phyloP scores from a whole-genome alignment of 371 early-diverging fungal species.

The Syncephalis plumigaleata region DNA sequence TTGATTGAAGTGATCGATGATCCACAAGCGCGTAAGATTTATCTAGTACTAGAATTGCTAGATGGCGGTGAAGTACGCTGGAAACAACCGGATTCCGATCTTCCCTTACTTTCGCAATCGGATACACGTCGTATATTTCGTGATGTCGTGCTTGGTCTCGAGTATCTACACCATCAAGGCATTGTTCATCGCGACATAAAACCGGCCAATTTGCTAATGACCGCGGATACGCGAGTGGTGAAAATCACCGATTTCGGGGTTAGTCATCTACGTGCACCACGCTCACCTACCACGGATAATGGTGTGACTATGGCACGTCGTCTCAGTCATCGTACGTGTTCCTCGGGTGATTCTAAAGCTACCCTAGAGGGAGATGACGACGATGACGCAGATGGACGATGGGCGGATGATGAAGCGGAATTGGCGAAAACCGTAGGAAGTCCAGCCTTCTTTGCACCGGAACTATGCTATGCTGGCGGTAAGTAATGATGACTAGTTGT shows the following conservation, averaged over 20 bases:
- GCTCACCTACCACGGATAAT: no score
- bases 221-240: constrained; percentile 41
- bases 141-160: constrained; percentile 78
- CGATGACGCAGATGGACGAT: constrained; percentile 8
- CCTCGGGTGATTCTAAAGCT: neutral
- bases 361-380: constrained; percentile 12
- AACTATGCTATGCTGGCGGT: constrained; percentile 67
- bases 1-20: constrained; percentile 90
- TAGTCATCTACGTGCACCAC: no score
- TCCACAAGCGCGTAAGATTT: constrained; percentile 75
- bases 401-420: constrained; percentile 37
- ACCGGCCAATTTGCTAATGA: constrained; percentile 76
- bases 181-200: constrained; percentile 94
- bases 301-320: neutral
- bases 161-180: constrained; percentile 86
- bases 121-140: constrained; percentile 69
- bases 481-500: constrained; percentile 1
- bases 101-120: constrained; percentile 40
- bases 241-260: constrained; percentile 96
- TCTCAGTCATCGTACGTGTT: neutral
- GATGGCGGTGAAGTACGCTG: constrained; percentile 84
- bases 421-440: constrained; percentile 90
- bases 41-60: constrained; percentile 76
- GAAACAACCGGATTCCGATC: constrained; percentile 42
- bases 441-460: constrained; percentile 96